A percentile compares a stretch with the other conserved stretches of the same genome.
phyloP scores from a whole-genome alignment of 306 rosid genomes.

The Malus asiatica region DNA sequence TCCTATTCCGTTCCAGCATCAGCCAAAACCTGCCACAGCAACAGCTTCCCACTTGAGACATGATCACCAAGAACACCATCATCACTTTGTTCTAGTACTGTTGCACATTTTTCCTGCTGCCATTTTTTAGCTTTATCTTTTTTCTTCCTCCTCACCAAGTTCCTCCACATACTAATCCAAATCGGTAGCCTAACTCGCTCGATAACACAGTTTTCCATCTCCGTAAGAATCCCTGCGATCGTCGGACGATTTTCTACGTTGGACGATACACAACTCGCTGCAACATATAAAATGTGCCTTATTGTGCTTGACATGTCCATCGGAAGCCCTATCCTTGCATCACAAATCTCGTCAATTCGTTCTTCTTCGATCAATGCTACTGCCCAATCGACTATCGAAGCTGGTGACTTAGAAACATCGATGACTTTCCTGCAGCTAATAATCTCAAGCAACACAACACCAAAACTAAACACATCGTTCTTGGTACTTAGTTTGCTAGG shows the following conservation, averaged over 20 bases:
- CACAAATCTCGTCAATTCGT: constrained; percentile 7
- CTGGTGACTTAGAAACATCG: constrained; percentile 25
- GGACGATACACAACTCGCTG: constrained; percentile 36
- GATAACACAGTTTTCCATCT: constrained; percentile 20
- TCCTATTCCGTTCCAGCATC: background rate
- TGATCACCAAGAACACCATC: background rate
- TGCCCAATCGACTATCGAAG: constrained; percentile 47
- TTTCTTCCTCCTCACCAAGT: constrained; percentile 12
- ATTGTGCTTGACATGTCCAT: constrained; percentile 11
- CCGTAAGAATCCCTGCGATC: constrained; percentile 24
- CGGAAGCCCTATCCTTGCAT: constrained; percentile 11
- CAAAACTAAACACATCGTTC: constrained; percentile 48
- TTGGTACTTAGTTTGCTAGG: constrained; percentile 44
- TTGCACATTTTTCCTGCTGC: background rate
- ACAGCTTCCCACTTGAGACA: constrained; percentile 3
- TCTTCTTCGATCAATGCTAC: constrained; percentile 18
- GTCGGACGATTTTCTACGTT: constrained; percentile 36
- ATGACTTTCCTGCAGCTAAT: constrained; percentile 39
- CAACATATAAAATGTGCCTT: constrained; percentile 2
- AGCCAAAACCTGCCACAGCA: constrained; percentile 26
- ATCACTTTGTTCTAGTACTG: background rate
- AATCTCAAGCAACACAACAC: constrained; percentile 52
- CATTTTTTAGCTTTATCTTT: background rate
- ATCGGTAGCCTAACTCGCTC: constrained; percentile 22
- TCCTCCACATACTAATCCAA: constrained; percentile 22